These are phyloP conservation scores for Gossypium thurberi DNA, from an alignment of 345 rosid genomes.

Conservation along the genomic window DNA sequence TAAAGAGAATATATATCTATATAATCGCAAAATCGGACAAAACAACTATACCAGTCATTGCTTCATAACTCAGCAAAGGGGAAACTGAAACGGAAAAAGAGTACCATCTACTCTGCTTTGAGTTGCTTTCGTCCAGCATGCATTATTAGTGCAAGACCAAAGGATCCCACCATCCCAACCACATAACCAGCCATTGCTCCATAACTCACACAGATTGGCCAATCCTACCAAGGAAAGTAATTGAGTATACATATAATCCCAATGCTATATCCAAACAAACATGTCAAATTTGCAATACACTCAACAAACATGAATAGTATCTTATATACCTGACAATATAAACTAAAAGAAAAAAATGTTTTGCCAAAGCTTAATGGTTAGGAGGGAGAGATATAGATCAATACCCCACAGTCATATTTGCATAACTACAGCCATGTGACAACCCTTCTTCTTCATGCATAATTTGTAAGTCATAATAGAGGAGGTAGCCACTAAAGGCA, in stretches of 20 bases:
- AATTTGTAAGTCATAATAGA: no score
- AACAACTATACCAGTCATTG: background rate
- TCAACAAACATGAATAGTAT: background rate
- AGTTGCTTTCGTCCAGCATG: conserved; percentile 20
- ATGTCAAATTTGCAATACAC: background rate
- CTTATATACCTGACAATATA: background rate
- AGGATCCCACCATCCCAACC: conserved; percentile 39
- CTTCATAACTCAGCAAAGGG: background rate
- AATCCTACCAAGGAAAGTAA: conserved; percentile 38
- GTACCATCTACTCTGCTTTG: background rate
- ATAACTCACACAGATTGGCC: conserved; percentile 85
- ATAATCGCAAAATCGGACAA: background rate
- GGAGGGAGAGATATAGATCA: no score
- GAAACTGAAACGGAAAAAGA: background rate
- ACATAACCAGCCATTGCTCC: conserved; percentile 64
- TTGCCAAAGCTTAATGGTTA: no score
- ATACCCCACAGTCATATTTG: no score
- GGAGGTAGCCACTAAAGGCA: background rate
- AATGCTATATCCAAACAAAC: background rate
- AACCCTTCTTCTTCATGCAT: no score
- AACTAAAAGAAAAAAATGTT: background rate
- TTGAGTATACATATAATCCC: background rate
- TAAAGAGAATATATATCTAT: no score
- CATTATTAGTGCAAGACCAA: conserved; percentile 18
- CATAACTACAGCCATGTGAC: no score